These are phyloP conservation scores for Epichloe sp. DNA, from an alignment of 2,329 filamentous ascomycete genomes.

Conservation along the genomic window DNA sequence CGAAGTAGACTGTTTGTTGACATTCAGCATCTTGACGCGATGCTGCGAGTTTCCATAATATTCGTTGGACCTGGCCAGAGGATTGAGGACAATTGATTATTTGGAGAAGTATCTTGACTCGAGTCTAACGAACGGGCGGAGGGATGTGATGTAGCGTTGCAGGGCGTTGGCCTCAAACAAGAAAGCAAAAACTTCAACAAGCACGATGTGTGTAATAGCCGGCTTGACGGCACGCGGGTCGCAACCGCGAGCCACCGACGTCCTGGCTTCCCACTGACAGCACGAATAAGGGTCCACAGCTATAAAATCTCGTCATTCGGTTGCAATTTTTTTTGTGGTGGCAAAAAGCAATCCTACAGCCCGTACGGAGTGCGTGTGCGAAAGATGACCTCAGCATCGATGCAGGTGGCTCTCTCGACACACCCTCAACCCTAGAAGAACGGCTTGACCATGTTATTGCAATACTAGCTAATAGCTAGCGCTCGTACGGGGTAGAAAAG, in stretches of 20 bases:
- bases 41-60: too few relatives aligned
- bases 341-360: neutral
- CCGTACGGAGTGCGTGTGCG: neutral
- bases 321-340: neutral
- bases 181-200: neutral
- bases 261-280: neutral
- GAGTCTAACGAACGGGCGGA: too few relatives aligned
- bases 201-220: too few relatives aligned
- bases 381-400: neutral
- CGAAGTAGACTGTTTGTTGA: neutral
- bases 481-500: neutral
- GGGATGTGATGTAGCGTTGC: neutral
- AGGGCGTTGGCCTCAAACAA: neutral
- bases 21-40: neutral
- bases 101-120: neutral
- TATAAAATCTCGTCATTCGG: neutral
- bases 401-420: neutral
- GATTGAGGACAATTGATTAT: too few relatives aligned
- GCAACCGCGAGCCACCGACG: neutral
- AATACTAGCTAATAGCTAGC: neutral
- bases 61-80: too few relatives aligned
- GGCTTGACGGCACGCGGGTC: neutral
- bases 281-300: neutral
- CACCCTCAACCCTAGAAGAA: slow-evolving; percentile 4
- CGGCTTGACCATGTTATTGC: neutral